These are phyloP conservation scores for Leucocoprinus sp. DNA, from an alignment of 768 basidiomycete genomes.

Conservation along the genomic window DNA sequence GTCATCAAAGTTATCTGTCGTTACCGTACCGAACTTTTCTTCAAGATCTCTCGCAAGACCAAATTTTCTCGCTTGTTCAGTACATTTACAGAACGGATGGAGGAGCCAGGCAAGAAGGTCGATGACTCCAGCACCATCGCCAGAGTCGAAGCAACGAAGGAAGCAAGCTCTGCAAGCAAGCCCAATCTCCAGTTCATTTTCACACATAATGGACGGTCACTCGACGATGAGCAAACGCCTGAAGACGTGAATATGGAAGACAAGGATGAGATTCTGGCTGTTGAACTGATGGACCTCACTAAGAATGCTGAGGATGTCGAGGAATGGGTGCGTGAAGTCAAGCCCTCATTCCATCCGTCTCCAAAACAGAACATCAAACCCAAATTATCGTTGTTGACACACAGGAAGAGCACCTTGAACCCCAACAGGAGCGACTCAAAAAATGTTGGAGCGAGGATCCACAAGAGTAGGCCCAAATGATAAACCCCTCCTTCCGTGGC, in stretches of 20 bases:
- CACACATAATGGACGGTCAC: slow-evolving; percentile 68
- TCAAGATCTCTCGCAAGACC: slow-evolving; percentile 88
- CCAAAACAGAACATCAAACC: slow-evolving; percentile 1
- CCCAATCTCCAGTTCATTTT: slow-evolving; percentile 74
- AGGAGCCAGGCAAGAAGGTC: slow-evolving; percentile 42
- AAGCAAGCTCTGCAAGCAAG: slow-evolving; percentile 40
- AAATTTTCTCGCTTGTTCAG: slow-evolving; percentile 77
- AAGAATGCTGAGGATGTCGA: slow-evolving; percentile 53
- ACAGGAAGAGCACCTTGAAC: slow-evolving; percentile 60
- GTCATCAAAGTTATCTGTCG: slow-evolving; percentile 84
- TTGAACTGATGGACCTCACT: slow-evolving; percentile 87
- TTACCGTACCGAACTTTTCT: slow-evolving; percentile 85
- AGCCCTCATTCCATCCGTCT: neutral
- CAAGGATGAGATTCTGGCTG: slow-evolving; percentile 81
- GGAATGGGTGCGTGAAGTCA: slow-evolving; percentile 42
- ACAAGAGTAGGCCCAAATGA: slow-evolving; percentile 46
- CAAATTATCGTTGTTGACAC: slow-evolving; percentile 9
- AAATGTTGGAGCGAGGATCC: slow-evolving; percentile 80
- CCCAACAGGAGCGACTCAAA: slow-evolving; percentile 59
- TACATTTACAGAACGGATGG: slow-evolving; percentile 89
- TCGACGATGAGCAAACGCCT: slow-evolving; percentile 79
- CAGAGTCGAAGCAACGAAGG: slow-evolving; percentile 41
- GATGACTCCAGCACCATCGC: slow-evolving; percentile 21
- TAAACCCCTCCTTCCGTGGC: neutral
- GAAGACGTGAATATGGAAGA: slow-evolving; percentile 86